These are phyloP conservation scores for Ceratocystis alfenasii DNA, from an alignment of 2,329 filamentous ascomycete species.

Conservation along the genomic window DNA sequence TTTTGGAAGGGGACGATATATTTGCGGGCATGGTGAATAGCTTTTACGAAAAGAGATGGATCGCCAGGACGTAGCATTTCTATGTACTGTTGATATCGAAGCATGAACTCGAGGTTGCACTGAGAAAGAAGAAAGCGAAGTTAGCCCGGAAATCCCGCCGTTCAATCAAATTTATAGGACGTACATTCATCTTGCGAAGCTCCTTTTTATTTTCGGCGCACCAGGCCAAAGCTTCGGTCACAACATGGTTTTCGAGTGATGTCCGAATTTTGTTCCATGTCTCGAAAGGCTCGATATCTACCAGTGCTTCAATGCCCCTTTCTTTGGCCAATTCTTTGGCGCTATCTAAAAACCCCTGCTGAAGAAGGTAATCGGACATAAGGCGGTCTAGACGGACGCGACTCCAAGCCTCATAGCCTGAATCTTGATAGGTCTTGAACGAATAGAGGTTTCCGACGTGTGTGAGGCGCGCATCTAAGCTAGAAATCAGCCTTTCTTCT, in stretches of 20 bases:
- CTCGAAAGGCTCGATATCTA: conserved; percentile 80
- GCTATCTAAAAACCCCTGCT: conserved; percentile 68
- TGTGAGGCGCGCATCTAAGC: conserved; percentile 62
- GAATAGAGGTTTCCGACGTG: conserved; percentile 73
- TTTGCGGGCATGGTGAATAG: conserved; percentile 70
- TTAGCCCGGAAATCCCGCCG: not conserved
- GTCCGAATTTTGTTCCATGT: conserved; percentile 67
- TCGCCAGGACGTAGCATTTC: conserved; percentile 59
- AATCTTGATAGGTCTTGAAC: conserved; percentile 73
- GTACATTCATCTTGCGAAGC: conserved; percentile 71
- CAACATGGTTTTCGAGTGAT: conserved; percentile 57
- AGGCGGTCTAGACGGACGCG: conserved; percentile 68
- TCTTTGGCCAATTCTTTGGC: conserved; percentile 63
- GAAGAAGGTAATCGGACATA: conserved; percentile 82
- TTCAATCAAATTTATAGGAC: conserved; percentile 25
- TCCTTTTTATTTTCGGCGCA: conserved; percentile 89
- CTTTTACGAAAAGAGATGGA: conserved; percentile 56
- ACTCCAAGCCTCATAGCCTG: conserved; percentile 88
- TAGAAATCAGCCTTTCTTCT: conserved; percentile 62
- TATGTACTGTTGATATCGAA: conserved; percentile 88
- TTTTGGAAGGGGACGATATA: conserved; percentile 61
- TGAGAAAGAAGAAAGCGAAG: conserved; percentile 28
- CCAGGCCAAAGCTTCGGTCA: conserved; percentile 74
- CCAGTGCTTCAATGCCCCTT: conserved; percentile 64
- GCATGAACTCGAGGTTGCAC: conserved; percentile 82